These are phyloP conservation scores for Zarea fungicola DNA, from an alignment of 2,329 filamentous ascomycete species.

Conservation along the genomic window DNA sequence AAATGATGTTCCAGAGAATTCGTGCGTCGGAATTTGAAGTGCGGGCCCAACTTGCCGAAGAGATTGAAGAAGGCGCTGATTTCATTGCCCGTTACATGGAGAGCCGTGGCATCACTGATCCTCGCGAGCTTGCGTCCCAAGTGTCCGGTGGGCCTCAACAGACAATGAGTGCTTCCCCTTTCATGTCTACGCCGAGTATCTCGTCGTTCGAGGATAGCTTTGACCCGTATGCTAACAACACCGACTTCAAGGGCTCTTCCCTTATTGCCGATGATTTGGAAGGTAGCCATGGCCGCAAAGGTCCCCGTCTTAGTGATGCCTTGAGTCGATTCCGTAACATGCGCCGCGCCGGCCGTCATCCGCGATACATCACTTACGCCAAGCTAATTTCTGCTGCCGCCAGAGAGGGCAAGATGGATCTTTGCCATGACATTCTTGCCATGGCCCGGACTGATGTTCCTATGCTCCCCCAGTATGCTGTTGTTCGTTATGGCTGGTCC, in stretches of 20 bases:
- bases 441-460: slow-evolving; percentile 91
- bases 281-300: slow-evolving; percentile 67
- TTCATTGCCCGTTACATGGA: slow-evolving; percentile 59
- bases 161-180: slow-evolving; percentile 41
- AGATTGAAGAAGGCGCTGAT: slow-evolving; percentile 82
- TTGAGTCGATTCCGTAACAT: slow-evolving; percentile 85
- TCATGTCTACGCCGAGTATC: slow-evolving; percentile 49
- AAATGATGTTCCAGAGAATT: slow-evolving; percentile 83
- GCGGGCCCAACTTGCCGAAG: slow-evolving; percentile 59
- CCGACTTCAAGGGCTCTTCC: slow-evolving; percentile 89
- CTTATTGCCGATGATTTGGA: slow-evolving; percentile 88
- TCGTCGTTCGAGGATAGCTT: slow-evolving; percentile 73
- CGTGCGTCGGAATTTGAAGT: slow-evolving; percentile 51
- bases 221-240: slow-evolving; percentile 85
- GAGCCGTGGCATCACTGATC: slow-evolving; percentile 48
- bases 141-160: slow-evolving; percentile 39
- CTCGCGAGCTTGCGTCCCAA: slow-evolving; percentile 47
- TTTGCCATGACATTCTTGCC: slow-evolving; percentile 79
- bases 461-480: slow-evolving; percentile 73
- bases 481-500: slow-evolving; percentile 92
- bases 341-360: slow-evolving; percentile 83
- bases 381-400: slow-evolving; percentile 90
- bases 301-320: slow-evolving; percentile 72
- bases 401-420: slow-evolving; percentile 72
- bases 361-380: slow-evolving; percentile 92